Base-by-base conservation (phyloP, 495 filamentous ascomycete genomes). In the Xylaria scruposa region DNA sequence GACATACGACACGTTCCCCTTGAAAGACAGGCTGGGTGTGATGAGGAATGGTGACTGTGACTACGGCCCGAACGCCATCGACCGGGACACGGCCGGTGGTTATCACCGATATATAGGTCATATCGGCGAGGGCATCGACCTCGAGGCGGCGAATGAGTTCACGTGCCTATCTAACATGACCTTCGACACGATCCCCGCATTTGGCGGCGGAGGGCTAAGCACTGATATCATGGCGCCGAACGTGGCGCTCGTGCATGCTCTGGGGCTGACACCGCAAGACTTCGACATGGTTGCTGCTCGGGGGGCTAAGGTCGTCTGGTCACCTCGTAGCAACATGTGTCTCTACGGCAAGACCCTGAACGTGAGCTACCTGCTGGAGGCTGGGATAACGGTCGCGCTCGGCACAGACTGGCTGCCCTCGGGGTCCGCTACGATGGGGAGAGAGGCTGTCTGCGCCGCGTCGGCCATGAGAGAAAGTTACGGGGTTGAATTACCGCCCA, bases 321-420 rank as follows among this genome's bases (percentile, higher is more conserved):
- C 70, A 0, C 73, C 73, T 0, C 73, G 73, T 3, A 75, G 73
- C 49, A 75, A 75, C 46, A 67, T 75, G 10, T 63, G 13, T n/a
- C 62, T 75, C 19, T 75, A 75, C 29, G 70, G 73, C 33, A 75
- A 70, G 42, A 75, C 73, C 3, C 51, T 75, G 56, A 61, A 75
- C 54, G 65, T 70, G 42, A 73, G 31, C 17, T 65, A 47, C 31
- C 17, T 75, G 46, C 70, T 73, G 0, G 73, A 70, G 9, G 60
- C 73, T 0, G 70, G 70, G 1, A 72, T 75, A 9, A 75, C 64
- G 6, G 73, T 75, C 6, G 73, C 73, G 58, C 73, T 75, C 4
- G 73, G 73, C 17, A 72, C 70, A 0, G 73, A 75, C 44, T 75
- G 73, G 73, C 66, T 75, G 1, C 73, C 73, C 2, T 73, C 73